A percentile compares a stretch with the other conserved stretches of the same genome.
Conservation (phyloP, 2,329 filamentous ascomycete genomes). For the Rhexocercosporidium sp. region DNA sequence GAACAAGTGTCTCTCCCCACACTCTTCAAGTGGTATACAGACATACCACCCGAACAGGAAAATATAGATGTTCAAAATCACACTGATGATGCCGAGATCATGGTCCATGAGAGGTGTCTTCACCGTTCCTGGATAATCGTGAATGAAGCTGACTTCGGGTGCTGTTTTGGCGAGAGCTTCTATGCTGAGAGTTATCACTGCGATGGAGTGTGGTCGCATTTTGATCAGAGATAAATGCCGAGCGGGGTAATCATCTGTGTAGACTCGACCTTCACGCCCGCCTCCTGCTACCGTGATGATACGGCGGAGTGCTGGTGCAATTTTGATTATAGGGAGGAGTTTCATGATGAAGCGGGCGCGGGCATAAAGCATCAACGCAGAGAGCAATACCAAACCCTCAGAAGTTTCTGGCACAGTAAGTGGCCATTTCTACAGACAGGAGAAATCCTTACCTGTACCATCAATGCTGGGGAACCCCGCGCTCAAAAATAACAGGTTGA, state of each 20-base stretch:
- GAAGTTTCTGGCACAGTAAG: constrained; percentile 49
- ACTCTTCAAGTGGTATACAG: constrained; percentile 29
- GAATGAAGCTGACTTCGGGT: constrained; percentile 31
- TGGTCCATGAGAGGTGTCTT: constrained; percentile 16
- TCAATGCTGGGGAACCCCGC: constrained; percentile 42
- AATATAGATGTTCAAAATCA: constrained; percentile 9
- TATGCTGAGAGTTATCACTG: constrained; percentile 29
- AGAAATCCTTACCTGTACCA: constrained; percentile 29
- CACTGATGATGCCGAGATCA: constrained; percentile 8
- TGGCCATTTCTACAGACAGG: background rate
- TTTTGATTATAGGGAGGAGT: constrained; percentile 58
- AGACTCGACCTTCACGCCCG: constrained; percentile 28
- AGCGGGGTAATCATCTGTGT: constrained; percentile 31
- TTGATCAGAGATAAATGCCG: constrained; percentile 17
- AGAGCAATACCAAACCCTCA: constrained; percentile 58
- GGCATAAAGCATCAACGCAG: constrained; percentile 58
- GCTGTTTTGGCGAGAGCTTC: constrained; percentile 29
- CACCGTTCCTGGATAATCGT: constrained; percentile 33
- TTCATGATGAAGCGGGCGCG: constrained; percentile 60
- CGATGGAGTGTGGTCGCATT: constrained; percentile 27
- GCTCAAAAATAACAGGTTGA: constrained; percentile 55
- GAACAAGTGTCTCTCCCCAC: constrained; percentile 34
- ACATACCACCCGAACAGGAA: constrained; percentile 15
- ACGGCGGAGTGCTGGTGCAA: constrained; percentile 49
- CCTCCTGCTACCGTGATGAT: constrained; percentile 49